These are phyloP conservation scores for Aspergillus quadrilineatus DNA, from an alignment of 2,329 filamentous ascomycete species.

Conservation along the genomic window DNA sequence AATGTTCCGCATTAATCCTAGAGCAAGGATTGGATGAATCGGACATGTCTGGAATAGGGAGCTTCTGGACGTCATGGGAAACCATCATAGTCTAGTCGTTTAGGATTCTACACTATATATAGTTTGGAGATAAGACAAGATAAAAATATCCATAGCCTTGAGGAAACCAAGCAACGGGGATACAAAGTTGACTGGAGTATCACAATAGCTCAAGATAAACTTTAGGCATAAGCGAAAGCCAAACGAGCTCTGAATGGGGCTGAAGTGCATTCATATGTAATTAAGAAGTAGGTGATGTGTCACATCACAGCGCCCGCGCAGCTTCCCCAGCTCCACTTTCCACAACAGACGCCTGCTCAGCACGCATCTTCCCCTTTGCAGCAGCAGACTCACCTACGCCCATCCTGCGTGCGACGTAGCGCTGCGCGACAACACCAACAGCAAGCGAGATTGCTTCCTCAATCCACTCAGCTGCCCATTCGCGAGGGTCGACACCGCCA, in stretches of 20 bases:
- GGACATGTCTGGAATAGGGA: too few relatives aligned
- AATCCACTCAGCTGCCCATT: slow-evolving; percentile 98
- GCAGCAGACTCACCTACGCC: slow-evolving; percentile 82
- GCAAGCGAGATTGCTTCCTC: slow-evolving; percentile 79
- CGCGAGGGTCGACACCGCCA: slow-evolving; percentile 80
- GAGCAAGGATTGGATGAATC: too few relatives aligned
- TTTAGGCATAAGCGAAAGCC: neutral
- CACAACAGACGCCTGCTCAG: slow-evolving; percentile 54
- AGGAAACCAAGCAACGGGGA: neutral
- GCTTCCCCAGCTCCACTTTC: slow-evolving; percentile 61
- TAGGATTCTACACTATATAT: neutral
- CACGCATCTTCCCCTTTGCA: slow-evolving; percentile 54
- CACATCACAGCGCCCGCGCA: slow-evolving; percentile 51
- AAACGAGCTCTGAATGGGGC: neutral
- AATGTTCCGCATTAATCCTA: too few relatives aligned
- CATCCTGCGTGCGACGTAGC: slow-evolving; percentile 94
- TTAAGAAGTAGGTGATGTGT: neutral
- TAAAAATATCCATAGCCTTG: neutral
- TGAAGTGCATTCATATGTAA: neutral
- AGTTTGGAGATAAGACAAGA: neutral
- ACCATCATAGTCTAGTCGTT: too few relatives aligned
- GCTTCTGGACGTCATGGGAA: too few relatives aligned
- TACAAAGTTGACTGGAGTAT: neutral
- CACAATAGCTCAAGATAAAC: slow-evolving; percentile 1
- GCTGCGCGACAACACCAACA: slow-evolving; percentile 84